Evolutionary conservation across 179 eudicot species (phyloP).

Genomic region (Spinacia oleracea): DNA sequence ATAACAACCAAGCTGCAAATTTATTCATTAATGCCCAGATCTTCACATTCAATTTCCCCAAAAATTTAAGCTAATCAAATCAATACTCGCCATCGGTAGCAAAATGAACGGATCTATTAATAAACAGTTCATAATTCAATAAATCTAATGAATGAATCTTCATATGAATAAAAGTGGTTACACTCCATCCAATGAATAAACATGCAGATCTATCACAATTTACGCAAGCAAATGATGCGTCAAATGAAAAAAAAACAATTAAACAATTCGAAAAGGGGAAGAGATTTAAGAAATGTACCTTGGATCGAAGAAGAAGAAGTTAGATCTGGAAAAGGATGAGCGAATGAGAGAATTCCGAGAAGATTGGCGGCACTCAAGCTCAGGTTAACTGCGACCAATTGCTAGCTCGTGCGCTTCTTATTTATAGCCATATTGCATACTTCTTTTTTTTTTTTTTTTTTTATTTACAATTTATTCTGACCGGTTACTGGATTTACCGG

Average conservation of each 20-base stretch:
- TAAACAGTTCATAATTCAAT: not conserved
- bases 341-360: not conserved
- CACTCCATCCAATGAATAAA: not conserved
- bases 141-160: not conserved
- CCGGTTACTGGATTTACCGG: not conserved
- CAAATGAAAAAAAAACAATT: not conserved
- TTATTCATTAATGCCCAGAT: too few relatives aligned
- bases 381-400: not conserved
- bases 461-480: too few relatives aligned
- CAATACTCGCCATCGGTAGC: too few relatives aligned
- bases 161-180: not conserved
- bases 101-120: not conserved
- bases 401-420: not conserved
- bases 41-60: too few relatives aligned
- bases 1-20: too few relatives aligned
- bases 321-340: not conserved
- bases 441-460: too few relatives aligned
- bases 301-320: not conserved
- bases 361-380: not conserved
- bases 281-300: not conserved
- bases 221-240: not conserved
- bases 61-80: too few relatives aligned
- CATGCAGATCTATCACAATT: not conserved
- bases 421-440: not conserved
- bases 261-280: not conserved